These are phyloP conservation scores for Blastocystis sp. DNA, from an alignment of 352 stramenopile species.

Conservation along the genomic window DNA sequence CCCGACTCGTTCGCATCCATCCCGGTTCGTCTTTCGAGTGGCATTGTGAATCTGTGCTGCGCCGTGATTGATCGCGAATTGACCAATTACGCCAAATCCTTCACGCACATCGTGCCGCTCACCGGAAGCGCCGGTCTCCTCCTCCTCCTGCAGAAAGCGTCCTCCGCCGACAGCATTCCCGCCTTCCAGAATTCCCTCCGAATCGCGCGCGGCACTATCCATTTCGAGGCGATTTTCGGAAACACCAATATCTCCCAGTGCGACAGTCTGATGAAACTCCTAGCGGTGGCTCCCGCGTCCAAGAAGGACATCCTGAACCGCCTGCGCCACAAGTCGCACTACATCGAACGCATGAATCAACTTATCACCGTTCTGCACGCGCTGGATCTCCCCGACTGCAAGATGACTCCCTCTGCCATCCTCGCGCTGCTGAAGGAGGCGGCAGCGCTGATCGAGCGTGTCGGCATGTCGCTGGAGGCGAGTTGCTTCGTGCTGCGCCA, in stretches of 20 bases:
- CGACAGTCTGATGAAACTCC: neutral
- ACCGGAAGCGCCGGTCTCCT: constrained; percentile 16
- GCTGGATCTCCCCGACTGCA: neutral
- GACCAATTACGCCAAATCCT: neutral
- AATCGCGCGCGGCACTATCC: neutral
- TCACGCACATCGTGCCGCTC: constrained; percentile 1
- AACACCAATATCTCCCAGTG: neutral
- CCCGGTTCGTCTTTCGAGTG: neutral
- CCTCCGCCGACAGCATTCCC: neutral
- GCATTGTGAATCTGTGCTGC: neutral
- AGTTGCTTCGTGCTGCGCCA: neutral
- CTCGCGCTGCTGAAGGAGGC: neutral
- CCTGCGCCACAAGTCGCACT: neutral
- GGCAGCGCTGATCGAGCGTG: constrained; percentile 16
- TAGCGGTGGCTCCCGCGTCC: neutral
- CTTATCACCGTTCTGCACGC: neutral
- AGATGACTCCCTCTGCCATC: neutral
- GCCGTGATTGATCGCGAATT: neutral
- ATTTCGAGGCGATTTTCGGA: constrained; percentile 18
- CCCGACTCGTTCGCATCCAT: neutral
- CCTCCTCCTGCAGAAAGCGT: neutral
- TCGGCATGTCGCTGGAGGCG: constrained; percentile 42
- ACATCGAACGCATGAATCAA: neutral
- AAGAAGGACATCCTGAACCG: neutral
- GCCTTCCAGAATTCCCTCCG: neutral